Evolutionary conservation across 2,329 filamentous ascomycete species (phyloP), one percentile per base, ranked within the genome.

Genomic region (Boeremia exigua): DNA sequence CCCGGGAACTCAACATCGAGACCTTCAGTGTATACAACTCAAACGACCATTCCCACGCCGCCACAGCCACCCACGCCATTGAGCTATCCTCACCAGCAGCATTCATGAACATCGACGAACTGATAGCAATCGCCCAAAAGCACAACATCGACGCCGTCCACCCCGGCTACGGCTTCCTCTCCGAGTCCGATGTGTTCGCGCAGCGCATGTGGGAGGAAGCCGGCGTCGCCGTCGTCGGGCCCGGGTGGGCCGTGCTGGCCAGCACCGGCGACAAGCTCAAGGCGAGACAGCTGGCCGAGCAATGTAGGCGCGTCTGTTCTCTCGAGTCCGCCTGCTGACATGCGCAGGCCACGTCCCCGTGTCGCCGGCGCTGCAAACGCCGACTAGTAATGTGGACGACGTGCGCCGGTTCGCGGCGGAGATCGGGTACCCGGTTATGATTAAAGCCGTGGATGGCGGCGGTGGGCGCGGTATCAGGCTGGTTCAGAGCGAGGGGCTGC

Each of bases 371-470:
- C 73, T 84, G 52, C 69, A 66, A 4, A 71, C 65, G 0, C 76
- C 82, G 0, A 83, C 81, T 0, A 73, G 70, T 8, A 69, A 68
- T 14, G 60, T 80, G 1, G 71, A 77, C 25, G 74, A 79, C 5
- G 78, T 84, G 4, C 67, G 71, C 3, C 38, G 49, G 0, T 93
- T 93, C 64, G 92, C 90, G 71, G 81, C 67, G 2, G 43, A 73
- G 19, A 74, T 79, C 12, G 82, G 82, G 1, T 82, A 81, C 39
- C 84, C 84, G 0, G 76, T 86, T 38, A 86, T 87, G 82, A 75
- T 88, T 39, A 88, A 88, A 64, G 85, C 85, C n/a, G 82, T 87
- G 3, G 85, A 87, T 67, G 85, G 85, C 1, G 86, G 85, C 12
- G 85, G 85, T 2, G 86, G 86, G 0, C 73, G 84, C 14, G 86